phyloP scores from a whole-genome alignment of 345 rosid genomes.

The Citrus unshiu region DNA sequence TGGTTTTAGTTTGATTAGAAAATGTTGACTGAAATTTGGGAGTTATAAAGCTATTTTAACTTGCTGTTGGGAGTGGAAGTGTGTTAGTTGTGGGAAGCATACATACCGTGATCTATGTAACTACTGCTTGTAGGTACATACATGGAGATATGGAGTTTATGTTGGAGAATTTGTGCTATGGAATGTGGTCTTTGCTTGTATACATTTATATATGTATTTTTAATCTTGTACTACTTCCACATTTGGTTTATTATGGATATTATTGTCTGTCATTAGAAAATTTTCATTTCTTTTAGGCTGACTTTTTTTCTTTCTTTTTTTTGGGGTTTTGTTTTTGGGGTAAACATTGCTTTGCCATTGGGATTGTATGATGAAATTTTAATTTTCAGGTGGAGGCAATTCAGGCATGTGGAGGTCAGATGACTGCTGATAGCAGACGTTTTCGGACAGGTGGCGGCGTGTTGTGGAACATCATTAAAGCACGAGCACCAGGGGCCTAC shows the following conservation, averaged over 20 bases:
- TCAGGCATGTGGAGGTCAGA: conserved; percentile 93
- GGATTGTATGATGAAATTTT: conserved; percentile 18
- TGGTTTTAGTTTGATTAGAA: background rate
- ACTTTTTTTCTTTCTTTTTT: background rate
- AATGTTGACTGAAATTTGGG: background rate
- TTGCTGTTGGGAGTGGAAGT: background rate
- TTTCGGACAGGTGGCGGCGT: conserved; percentile 81
- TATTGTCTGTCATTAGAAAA: background rate
- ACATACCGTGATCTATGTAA: background rate
- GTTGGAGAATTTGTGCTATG: too few species aligned
- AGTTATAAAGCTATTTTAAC: background rate
- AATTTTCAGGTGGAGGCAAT: conserved; percentile 69
- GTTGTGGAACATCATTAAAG: conserved; percentile 81
- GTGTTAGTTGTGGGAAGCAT: background rate
- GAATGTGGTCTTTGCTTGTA: background rate
- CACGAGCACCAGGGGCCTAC: conserved; percentile 66
- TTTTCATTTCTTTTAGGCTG: background rate
- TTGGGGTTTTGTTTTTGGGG: background rate
- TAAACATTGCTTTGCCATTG: background rate
- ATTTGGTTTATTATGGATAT: too few species aligned
- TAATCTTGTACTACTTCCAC: background rate
- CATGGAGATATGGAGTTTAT: background rate
- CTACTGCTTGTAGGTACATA: background rate
- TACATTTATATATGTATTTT: too few species aligned
- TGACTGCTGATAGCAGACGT: conserved; percentile 84